phyloP scores from a whole-genome alignment of 306 rosid genomes.

The Boehmeria nivea region DNA sequence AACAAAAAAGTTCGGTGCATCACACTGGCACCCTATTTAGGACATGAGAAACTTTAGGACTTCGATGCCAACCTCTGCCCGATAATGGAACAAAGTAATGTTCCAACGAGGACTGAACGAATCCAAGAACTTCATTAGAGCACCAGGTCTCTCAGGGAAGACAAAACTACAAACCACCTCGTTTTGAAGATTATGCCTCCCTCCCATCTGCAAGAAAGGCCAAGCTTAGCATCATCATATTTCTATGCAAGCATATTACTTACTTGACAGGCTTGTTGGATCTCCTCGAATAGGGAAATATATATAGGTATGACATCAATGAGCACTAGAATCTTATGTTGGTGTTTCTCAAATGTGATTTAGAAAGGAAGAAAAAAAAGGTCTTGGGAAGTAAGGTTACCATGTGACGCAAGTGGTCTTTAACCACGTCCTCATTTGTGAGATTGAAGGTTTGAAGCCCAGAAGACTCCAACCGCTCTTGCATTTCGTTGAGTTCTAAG shows the following conservation, averaged over 20 bases:
- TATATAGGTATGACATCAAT: too few relatives aligned
- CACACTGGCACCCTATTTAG: too few relatives aligned
- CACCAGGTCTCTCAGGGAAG: slow-evolving; percentile 95
- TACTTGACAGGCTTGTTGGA: too few relatives aligned
- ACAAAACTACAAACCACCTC: slow-evolving; percentile 84
- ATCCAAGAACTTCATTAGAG: slow-evolving; percentile 80
- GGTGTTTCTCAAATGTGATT: too few relatives aligned
- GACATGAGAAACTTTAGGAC: too few relatives aligned
- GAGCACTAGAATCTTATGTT: too few relatives aligned
- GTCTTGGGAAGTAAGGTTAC: slow-evolving; percentile 29
- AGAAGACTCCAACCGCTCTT: slow-evolving; percentile 52
- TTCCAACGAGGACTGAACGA: slow-evolving; percentile 92
- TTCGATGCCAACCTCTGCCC: slow-evolving; percentile 77
- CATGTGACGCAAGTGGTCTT: slow-evolving; percentile 92
- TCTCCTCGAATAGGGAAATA: too few relatives aligned
- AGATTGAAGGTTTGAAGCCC: slow-evolving; percentile 60
- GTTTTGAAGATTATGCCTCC: slow-evolving; percentile 48
- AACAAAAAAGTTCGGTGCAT: too few relatives aligned
- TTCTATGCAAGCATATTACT: slow-evolving; percentile 3
- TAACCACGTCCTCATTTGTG: slow-evolving; percentile 73
- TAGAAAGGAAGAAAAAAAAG: too few relatives aligned
- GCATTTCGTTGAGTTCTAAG: slow-evolving; percentile 65
- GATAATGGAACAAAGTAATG: slow-evolving; percentile 83
- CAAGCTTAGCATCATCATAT: slow-evolving; percentile 7
- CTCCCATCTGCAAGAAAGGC: slow-evolving; percentile 70